Evolutionary conservation across 495 filamentous ascomycete genomes (phyloP), one percentile per base, ranked within the genome.

Genomic region (Lepraria neglecta): DNA sequence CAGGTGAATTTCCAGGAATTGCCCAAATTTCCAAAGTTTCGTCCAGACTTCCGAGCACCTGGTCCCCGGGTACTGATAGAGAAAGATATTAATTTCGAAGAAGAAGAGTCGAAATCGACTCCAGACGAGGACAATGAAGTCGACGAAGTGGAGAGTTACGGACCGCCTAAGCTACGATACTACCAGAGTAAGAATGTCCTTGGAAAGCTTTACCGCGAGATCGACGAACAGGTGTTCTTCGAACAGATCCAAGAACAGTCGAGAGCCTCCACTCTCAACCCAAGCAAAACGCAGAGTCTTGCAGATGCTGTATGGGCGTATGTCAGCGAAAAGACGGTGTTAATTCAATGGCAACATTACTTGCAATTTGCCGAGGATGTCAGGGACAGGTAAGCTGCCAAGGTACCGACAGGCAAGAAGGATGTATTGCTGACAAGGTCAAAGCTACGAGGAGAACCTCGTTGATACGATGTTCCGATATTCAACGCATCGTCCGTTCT

Each of bases 181-280:
- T 94, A 95, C 66, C 66, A 73, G 48, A 90, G 85, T 11, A 62
- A 81, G 0, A 90, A 91, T 64, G 73, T 89, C 15, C 78, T 92
- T 0, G 90, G 90, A 0, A 73, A 81, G 43, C 77, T 95, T 0
- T 94, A 87, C 68, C 80, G 89, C 1, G 79, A 79, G 0, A 86
- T 95, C 35, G 84, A 95, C 67, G 90, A 95, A 69, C 75, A 74
- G 6, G 70, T 80, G 56, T 86, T 94, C 62, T 84, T 89, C 72
- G 61, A 69, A 7, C 67, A 81, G 7, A 70, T 89, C 54, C 78
- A 88, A 52, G 62, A 11, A 15, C 61, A 62, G 51, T 64, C 67
- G 19, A 51, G 45, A 9, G 59, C n/a, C n/a, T 56, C n/a, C 12
- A 45, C 38, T 9, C 27, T 12, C 33, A 30, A 12, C 15, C 42